These are phyloP conservation scores for Solanum medicagineum DNA, from an alignment of 257 asterid genomes.

Conservation along the genomic window DNA sequence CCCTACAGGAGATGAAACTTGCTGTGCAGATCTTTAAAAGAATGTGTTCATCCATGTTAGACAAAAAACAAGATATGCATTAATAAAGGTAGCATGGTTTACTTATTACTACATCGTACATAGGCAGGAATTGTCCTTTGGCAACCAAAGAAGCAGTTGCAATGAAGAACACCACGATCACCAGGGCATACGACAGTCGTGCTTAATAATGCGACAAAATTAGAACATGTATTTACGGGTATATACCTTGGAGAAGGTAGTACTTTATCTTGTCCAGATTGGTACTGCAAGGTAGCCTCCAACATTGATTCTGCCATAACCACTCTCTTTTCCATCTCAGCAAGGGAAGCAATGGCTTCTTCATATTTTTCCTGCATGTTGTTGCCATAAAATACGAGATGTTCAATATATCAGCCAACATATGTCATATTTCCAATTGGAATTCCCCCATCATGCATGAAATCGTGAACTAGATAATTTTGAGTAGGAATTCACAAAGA, in stretches of 20 bases:
- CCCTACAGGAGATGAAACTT: slow-evolving; percentile 20
- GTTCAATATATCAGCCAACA: not conserved
- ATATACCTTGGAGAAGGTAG: slow-evolving; percentile 79
- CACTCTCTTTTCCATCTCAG: slow-evolving; percentile 87
- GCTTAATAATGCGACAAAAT: not conserved
- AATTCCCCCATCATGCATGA: not conserved
- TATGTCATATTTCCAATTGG: not conserved
- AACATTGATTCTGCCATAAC: slow-evolving; percentile 97
- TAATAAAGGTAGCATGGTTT: not conserved
- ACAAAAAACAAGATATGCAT: not conserved
- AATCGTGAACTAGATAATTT: not conserved
- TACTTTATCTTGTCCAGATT: slow-evolving; percentile 73
- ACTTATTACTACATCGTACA: not conserved
- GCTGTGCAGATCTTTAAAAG: slow-evolving; percentile 52
- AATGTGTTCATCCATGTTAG: not conserved
- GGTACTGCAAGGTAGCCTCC: slow-evolving; percentile 97
- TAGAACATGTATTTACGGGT: not conserved
- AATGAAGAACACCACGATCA: not conserved
- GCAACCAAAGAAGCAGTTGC: not conserved
- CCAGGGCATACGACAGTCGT: not conserved
- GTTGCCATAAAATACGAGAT: not conserved
- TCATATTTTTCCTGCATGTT: slow-evolving; percentile 72
- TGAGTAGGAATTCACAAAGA: not conserved
- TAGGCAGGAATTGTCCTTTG: not conserved
- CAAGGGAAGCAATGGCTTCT: slow-evolving; percentile 57